Evolutionary conservation across 176 grass and related monocot species (phyloP).

Genomic region (Ananas comosus): DNA sequence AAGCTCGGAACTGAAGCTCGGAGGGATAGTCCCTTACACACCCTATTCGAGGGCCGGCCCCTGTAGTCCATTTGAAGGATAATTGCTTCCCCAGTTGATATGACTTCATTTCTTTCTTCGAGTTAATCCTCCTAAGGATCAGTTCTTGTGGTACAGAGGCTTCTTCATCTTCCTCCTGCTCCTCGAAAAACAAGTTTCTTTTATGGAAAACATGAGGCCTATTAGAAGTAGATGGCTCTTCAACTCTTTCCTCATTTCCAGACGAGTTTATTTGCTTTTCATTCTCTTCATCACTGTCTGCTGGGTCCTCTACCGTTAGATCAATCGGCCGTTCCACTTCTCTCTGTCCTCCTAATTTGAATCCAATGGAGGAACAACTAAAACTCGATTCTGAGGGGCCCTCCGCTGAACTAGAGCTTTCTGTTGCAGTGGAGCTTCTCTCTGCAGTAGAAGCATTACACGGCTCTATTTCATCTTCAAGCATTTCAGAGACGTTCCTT

Average conservation of each 20-base stretch:
- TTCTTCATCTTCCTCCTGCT: conserved; percentile 4
- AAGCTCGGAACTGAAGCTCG: conserved; percentile 45
- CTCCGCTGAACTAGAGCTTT: not conserved
- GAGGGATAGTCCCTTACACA: conserved; percentile 64
- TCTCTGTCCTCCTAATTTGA: not conserved
- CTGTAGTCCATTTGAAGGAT: conserved; percentile 44
- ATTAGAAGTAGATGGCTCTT: conserved; percentile 21
- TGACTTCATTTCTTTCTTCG: conserved; percentile 42
- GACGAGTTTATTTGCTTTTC: not conserved
- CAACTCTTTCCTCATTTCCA: conserved; percentile 4
- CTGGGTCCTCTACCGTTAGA: not conserved
- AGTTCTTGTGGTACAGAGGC: conserved; percentile 28
- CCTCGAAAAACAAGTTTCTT: conserved; percentile 30
- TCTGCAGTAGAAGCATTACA: too few species aligned
- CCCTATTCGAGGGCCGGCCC: conserved; percentile 59
- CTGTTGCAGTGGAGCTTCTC: not conserved
- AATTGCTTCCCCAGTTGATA: conserved; percentile 66
- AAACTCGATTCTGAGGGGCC: not conserved
- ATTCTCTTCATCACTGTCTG: not conserved
- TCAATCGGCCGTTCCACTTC: too few species aligned
- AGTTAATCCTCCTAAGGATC: conserved; percentile 57
- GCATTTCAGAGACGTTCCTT: not conserved
- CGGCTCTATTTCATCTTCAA: not conserved
- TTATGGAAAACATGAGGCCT: conserved; percentile 23
- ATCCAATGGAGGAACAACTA: not conserved